Conservation (phyloP, 257 asterid genomes). For the Solanum bulbocastanum region DNA sequence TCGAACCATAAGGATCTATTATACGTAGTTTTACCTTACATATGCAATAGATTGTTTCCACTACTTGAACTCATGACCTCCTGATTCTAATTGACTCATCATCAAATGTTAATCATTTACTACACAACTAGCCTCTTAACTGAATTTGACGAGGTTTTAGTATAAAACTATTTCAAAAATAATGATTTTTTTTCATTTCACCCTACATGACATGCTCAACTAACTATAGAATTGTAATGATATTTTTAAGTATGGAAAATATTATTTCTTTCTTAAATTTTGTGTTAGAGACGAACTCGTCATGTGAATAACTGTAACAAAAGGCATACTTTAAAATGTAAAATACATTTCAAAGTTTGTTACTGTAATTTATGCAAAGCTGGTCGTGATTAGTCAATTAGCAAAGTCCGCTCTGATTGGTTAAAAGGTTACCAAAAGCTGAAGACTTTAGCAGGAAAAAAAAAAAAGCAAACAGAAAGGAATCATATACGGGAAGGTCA, state of each 20-base stretch:
- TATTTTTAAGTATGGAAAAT: not conserved
- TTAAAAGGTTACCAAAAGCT: not conserved
- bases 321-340: not conserved
- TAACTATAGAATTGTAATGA: fast-evolving
- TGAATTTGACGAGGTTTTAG: not conserved
- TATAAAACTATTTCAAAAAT: not conserved
- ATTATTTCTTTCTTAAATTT: not conserved
- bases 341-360: not conserved
- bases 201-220: fast-evolving
- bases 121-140: not conserved
- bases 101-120: not conserved
- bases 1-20: fast-evolving
- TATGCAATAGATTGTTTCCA: fast-evolving
- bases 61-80: not conserved
- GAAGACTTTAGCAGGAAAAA: not conserved
- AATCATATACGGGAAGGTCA: not conserved
- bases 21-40: fast-evolving
- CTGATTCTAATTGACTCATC: fast-evolving
- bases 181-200: not conserved
- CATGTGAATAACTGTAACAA: fast-evolving
- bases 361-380: not conserved
- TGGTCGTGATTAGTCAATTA: not conserved
- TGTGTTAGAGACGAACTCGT: not conserved
- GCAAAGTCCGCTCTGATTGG: not conserved
- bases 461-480: not conserved